phyloP scores from a whole-genome alignment of 345 rosid species.

The Erucastrum elatum region DNA sequence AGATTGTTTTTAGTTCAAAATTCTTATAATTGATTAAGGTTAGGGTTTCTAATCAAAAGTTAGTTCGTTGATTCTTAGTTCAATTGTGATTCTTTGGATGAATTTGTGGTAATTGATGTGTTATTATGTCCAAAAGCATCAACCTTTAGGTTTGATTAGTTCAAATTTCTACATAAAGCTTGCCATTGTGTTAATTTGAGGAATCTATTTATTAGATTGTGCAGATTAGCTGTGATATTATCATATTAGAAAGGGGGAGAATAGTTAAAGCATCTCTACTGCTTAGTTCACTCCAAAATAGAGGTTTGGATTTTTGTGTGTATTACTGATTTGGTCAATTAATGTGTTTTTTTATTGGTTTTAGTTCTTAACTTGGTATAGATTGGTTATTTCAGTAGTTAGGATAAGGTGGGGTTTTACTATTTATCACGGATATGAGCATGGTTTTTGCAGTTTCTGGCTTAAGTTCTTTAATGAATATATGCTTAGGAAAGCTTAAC shows the following conservation, averaged over 20 bases:
- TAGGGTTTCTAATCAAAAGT: conserved; percentile 23
- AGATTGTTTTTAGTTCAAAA: background rate
- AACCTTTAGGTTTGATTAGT: conserved; percentile 20
- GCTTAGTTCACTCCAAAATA: too few species aligned
- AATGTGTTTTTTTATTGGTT: conserved; percentile 1
- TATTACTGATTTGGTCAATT: conserved; percentile 7
- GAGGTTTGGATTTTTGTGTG: too few species aligned
- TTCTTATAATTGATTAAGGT: conserved; percentile 24
- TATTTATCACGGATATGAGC: conserved; percentile 16
- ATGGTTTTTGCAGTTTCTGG: conserved; percentile 21
- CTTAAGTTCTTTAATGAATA: background rate
- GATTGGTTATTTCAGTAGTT: conserved; percentile 2
- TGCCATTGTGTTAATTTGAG: background rate
- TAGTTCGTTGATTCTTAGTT: conserved; percentile 14
- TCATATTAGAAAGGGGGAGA: too few species aligned
- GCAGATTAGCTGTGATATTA: too few species aligned
- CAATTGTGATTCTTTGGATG: background rate
- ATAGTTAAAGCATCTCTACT: too few species aligned
- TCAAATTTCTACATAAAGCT: conserved; percentile 19
- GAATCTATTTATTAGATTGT: too few species aligned
- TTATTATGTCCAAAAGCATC: conserved; percentile 21
- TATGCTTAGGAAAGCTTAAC: conserved; percentile 10
- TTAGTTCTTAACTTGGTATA: too few species aligned
- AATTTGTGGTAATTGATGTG: conserved; percentile 21
- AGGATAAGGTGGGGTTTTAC: background rate